Conservation (phyloP, 805 yeast species). For the Metschnikowia koreensis region DNA sequence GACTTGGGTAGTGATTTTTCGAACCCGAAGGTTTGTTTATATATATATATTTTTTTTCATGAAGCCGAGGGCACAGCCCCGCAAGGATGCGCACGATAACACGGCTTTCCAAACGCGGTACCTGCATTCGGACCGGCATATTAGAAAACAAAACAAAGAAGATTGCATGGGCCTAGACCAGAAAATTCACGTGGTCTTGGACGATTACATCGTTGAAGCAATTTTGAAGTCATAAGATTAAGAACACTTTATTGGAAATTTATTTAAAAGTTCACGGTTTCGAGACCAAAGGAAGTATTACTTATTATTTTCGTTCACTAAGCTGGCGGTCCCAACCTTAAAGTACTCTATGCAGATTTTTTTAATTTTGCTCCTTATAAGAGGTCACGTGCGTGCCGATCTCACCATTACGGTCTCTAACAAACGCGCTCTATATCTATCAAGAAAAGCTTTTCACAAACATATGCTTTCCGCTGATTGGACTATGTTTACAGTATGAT, state of each 20-base stretch:
- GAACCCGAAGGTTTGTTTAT: no score
- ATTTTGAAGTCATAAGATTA: no score
- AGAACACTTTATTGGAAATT: no score
- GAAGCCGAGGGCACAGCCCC: not conserved
- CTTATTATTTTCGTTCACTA: no score
- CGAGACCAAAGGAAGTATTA: no score
- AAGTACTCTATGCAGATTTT: no score
- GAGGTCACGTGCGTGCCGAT: not conserved
- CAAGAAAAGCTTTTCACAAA: not conserved
- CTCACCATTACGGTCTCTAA: not conserved
- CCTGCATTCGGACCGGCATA: conserved; percentile 3
- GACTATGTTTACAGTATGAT: not conserved
- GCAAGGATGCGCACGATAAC: not conserved
- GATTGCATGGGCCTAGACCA: not conserved
- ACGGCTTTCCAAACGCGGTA: conserved; percentile 1
- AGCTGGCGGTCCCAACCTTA: no score
- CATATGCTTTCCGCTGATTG: not conserved
- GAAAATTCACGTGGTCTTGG: not conserved
- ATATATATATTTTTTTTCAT: no score
- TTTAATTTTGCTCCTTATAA: no score
- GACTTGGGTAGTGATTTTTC: no score
- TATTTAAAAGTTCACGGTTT: no score
- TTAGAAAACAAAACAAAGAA: not conserved
- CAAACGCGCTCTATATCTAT: not conserved
- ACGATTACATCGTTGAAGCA: not conserved